Conservation (phyloP, 306 rosid species). For the Malus orientalis region DNA sequence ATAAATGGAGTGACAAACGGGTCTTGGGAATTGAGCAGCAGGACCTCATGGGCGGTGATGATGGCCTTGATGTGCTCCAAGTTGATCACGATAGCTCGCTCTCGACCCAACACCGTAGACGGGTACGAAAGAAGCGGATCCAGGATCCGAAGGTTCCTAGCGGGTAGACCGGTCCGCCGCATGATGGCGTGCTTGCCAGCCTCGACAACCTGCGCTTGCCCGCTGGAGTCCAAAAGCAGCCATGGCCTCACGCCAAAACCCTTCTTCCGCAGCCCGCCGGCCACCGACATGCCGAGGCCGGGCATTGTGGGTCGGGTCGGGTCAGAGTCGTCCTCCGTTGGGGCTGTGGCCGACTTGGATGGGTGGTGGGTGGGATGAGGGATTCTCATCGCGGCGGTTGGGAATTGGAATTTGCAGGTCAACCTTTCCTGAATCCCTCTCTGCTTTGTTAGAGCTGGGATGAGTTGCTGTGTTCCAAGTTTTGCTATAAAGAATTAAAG, state of each 20-base stretch:
- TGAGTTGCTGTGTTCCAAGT: background rate
- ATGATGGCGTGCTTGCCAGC: constrained; percentile 88
- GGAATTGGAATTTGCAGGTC: background rate
- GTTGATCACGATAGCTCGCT: constrained; percentile 83
- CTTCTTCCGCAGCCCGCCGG: constrained; percentile 54
- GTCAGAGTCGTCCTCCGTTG: constrained; percentile 28
- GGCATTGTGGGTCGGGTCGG: constrained; percentile 11
- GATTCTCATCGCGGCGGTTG: constrained; percentile 12
- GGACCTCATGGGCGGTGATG: constrained; percentile 81
- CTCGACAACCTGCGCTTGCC: constrained; percentile 62
- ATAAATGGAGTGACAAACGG: constrained; percentile 89
- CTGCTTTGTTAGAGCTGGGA: background rate
- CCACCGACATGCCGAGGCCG: constrained; percentile 16
- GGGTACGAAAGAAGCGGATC: constrained; percentile 76
- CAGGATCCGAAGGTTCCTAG: constrained; percentile 80
- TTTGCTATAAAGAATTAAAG: background rate
- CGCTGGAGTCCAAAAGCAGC: constrained; percentile 58
- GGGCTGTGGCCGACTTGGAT: constrained; percentile 6
- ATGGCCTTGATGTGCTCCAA: constrained; percentile 93
- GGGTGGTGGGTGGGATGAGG: constrained; percentile 10
- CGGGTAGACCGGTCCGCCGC: constrained; percentile 90
- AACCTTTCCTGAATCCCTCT: background rate
- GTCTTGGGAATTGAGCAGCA: constrained; percentile 72
- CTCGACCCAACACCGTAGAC: constrained; percentile 66
- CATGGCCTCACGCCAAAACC: constrained; percentile 67